Evolutionary conservation across 305 asterid species (phyloP), one percentile per base, ranked within the genome.

Genomic region (Fraxinus albicans): DNA sequence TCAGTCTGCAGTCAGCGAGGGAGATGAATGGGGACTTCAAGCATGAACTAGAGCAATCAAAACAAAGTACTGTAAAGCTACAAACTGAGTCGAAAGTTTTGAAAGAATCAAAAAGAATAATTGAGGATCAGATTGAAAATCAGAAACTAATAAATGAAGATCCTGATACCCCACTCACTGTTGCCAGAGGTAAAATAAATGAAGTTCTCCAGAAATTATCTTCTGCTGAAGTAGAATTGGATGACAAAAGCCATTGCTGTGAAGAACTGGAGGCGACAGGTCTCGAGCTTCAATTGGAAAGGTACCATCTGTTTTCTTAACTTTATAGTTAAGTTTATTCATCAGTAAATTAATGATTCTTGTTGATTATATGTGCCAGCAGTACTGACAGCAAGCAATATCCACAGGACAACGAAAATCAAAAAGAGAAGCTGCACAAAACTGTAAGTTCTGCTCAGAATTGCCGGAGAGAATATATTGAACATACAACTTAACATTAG

Each of bases 281-380:
- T 80, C 92, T 92, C 21, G 98, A 96, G 84, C 98, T 94, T 84
- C 98, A 91, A 85, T 92, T 96, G 73, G 91, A 92, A 86, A 93
- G 99, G 99, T 95, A 85, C 33, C 23, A 36, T 21, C 40, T 1
- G 38, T 72, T 13, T 70, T 40, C 82, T 73, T 44, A 44, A 31
- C 19, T 69, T 40, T 69, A 8, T 44, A 77, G 55, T 72, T 65
- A 13, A 72, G 34, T 31, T n/a, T 50, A 23, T 69, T 69, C 36
- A 25, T 29, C 40, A 27, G 75, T 10, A 0, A 33, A 29, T 58
- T 79, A 25, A 55, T 35, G 47, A 67, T 60, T 12, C 69, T 58
- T 33, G 13, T 63, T 58, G 44, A 67, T 75, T 8, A 63, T 79
- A 74, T 85, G 77, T 83, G 79, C 31, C 82, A 35, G 78, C 90